phyloP scores from a whole-genome alignment of 108 stramenopile species.

The Poteriospumella lacustris region DNA sequence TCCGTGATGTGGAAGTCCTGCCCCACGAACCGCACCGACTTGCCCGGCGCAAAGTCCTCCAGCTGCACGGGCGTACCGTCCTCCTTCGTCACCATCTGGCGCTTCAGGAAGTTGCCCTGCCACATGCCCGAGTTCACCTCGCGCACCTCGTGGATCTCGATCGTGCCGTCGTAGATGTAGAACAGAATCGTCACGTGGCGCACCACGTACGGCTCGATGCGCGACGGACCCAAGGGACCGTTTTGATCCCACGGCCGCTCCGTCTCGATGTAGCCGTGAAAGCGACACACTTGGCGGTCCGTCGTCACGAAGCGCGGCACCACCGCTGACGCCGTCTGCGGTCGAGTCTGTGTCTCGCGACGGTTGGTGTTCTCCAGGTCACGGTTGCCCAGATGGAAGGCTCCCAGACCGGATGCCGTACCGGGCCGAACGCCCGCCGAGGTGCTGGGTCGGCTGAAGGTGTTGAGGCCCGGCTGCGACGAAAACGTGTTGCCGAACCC shows the following conservation, averaged over 20 bases:
- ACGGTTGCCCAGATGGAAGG: too few species aligned
- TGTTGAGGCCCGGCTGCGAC: too few species aligned
- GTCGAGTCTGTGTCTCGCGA: too few species aligned
- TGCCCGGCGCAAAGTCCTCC: neutral
- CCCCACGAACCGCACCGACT: neutral
- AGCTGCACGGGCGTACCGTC: slow-evolving; percentile 2
- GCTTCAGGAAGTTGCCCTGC: neutral
- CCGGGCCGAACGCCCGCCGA: too few species aligned
- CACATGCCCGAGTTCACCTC: slow-evolving; percentile 1
- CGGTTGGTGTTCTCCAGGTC: too few species aligned
- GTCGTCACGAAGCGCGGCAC: neutral
- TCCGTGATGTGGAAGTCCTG: slow-evolving; percentile 1
- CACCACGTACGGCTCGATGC: neutral
- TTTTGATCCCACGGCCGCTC: neutral
- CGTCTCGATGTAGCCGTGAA: neutral
- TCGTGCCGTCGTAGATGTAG: neutral
- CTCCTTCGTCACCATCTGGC: neutral
- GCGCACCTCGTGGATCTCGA: slow-evolving; percentile 1
- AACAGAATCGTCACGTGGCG: neutral
- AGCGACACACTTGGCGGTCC: neutral
- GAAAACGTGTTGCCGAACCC: too few species aligned
- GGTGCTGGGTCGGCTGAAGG: too few species aligned
- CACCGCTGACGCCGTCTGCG: neutral
- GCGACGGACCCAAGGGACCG: neutral
- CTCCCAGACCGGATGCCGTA: too few species aligned